Base-by-base conservation (phyloP, 2,329 filamentous ascomycete species). In the Penicillium sumatraense region DNA sequence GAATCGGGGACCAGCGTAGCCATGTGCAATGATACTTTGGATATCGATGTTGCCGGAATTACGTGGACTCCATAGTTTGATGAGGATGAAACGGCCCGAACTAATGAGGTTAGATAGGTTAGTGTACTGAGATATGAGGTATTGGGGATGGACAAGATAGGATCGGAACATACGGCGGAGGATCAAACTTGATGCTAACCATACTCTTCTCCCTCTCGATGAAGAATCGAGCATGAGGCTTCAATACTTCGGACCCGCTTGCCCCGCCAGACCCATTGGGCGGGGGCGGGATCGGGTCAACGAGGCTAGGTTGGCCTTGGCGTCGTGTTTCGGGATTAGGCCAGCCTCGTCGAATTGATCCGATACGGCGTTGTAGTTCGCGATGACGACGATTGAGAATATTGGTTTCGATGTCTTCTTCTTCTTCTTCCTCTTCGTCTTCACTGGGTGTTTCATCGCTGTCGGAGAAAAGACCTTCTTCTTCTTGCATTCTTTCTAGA, bases 41-140 rank as follows among this genome's bases (percentile, higher is more conserved):
- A 98, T 91, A 69, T 96, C 92, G 60, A 97, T 96, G 66, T 96
- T 96, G 3, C 84, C 81, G 45, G 87, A 85, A 23, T 86, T 83
- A 56, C 85, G 84, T 2, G 89, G 89, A 65, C 88, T 92, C 90
- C 91, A 97, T 72, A 97, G 85, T 79, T 97, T 97, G 60, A 98
- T 80, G 38, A 97, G 75, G 49, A 98, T 89, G 71, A 89, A 96
- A 53, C 90, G 85, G 5, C 90, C 90, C 10, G 90, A 91, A 8
- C 82, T 85, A 57, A 21, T 5, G 38, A 20, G 20, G 18, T n/a
- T 24, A 26, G 7, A 26, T 1, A 16, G 10, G 21, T 42, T n/a
- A 24, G 38, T n/a, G 29, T 14, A 31, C 29, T 13, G 29, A 31
- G 29, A 13, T 10, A 5, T 10, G 10, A 13, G 29, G 29, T 13